phyloP scores from a whole-genome alignment of 192 early-diverging fungal species.

The Globomyces pollinis-pini region DNA sequence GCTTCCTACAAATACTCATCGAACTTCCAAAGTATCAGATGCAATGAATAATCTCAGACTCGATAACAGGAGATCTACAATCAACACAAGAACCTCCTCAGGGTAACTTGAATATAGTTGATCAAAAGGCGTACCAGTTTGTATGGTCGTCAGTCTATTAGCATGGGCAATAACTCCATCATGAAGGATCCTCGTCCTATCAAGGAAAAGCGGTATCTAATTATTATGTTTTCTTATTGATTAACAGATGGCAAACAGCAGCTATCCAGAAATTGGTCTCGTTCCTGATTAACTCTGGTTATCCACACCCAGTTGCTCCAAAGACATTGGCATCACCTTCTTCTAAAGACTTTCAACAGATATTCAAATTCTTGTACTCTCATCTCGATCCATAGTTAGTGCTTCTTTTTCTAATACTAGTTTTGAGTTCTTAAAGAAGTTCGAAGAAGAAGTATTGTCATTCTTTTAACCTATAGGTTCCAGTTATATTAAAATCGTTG shows the following conservation, averaged over 20 bases:
- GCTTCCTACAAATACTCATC: too few species aligned
- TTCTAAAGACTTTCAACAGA: slow-evolving; percentile 61
- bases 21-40: too few species aligned
- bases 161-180: slow-evolving; percentile 12
- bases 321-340: slow-evolving; percentile 56
- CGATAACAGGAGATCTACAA: too few species aligned
- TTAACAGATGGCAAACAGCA: slow-evolving; percentile 44
- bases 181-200: slow-evolving; percentile 63
- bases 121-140: neutral
- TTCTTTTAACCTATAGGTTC: too few species aligned
- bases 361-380: slow-evolving; percentile 68
- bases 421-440: slow-evolving; percentile 53
- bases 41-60: too few species aligned
- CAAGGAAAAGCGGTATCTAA: slow-evolving; percentile 39
- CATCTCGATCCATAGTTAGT: slow-evolving; percentile 62
- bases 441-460: slow-evolving; percentile 72
- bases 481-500: slow-evolving; percentile 50
- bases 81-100: too few species aligned
- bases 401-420: too few species aligned
- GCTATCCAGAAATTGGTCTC: slow-evolving; percentile 53
- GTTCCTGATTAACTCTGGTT: slow-evolving; percentile 58
- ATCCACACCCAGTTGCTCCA: slow-evolving; percentile 43
- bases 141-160: neutral
- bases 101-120: too few species aligned
- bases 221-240: neutral